Conservation (phyloP, 257 asterid genomes). For the Primulina huaijiensis region DNA sequence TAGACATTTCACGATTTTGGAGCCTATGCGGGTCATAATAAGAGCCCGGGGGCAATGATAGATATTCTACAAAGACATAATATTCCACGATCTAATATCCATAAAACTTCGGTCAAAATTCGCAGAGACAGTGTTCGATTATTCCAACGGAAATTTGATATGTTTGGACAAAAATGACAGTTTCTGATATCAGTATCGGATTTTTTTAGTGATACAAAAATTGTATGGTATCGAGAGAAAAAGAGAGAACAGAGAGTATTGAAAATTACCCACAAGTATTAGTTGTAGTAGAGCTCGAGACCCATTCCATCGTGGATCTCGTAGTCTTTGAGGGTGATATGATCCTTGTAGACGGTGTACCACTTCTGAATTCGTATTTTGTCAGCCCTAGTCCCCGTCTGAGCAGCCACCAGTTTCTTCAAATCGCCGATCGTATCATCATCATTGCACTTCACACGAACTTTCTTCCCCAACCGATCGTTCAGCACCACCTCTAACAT, state of each 20-base stretch:
- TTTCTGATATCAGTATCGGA: no score
- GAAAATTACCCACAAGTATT: conserved; percentile 1
- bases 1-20: no score
- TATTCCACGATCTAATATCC: no score
- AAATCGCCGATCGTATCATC: conserved; percentile 90
- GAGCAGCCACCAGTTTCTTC: conserved; percentile 90
- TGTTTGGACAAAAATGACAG: no score
- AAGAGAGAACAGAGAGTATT: background rate
- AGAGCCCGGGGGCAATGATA: no score
- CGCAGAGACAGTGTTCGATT: no score
- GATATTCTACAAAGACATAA: no score
- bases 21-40: no score
- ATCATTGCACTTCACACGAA: conserved; percentile 86
- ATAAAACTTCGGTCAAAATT: no score
- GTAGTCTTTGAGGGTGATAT: conserved; percentile 73
- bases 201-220: no score
- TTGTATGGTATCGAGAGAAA: no score
- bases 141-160: no score
- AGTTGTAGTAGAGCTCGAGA: conserved; percentile 83
- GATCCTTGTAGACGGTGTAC: conserved; percentile 84
- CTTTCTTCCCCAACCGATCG: conserved; percentile 89
- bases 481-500: conserved; percentile 80
- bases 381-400: conserved; percentile 81
- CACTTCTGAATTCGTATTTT: conserved; percentile 85
- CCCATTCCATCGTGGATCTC: conserved; percentile 92